Conservation (phyloP, 305 asterid species). For the Coffea humblotiana region DNA sequence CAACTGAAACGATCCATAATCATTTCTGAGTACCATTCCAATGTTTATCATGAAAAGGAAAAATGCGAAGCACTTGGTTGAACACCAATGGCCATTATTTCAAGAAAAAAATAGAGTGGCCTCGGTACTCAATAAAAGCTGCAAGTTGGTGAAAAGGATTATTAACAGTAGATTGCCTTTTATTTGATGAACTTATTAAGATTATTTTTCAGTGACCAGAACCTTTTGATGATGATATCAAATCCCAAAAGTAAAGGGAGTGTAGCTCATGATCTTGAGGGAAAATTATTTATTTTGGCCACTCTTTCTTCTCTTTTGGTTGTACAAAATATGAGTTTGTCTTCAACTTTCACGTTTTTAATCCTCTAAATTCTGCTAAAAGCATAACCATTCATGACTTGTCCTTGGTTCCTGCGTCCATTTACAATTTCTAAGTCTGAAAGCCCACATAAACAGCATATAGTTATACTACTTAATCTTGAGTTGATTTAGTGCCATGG, state of each 20-base stretch:
- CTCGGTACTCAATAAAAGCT: neutral
- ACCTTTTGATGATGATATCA: neutral
- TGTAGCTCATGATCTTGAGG: neutral
- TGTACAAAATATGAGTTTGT: slow-evolving; percentile 6
- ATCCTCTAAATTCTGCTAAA: neutral
- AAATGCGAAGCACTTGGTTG: neutral
- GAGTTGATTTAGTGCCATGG: neutral
- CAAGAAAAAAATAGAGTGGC: neutral
- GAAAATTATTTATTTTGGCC: neutral
- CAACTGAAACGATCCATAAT: neutral
- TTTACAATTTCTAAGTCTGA: neutral
- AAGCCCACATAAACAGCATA: neutral
- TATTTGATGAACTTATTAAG: neutral
- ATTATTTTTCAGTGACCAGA: neutral
- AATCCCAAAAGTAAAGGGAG: slow-evolving; percentile 4
- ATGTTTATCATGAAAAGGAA: neutral
- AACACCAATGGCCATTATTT: neutral
- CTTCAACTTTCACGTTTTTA: neutral
- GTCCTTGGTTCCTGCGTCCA: neutral
- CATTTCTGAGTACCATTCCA: neutral
- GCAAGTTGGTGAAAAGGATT: neutral
- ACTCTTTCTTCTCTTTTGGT: neutral
- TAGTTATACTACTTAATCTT: neutral
- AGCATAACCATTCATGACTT: neutral
- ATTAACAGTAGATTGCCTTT: neutral